Conservation (phyloP, 352 stramenopile species). For the Globisporangium spiculum region DNA sequence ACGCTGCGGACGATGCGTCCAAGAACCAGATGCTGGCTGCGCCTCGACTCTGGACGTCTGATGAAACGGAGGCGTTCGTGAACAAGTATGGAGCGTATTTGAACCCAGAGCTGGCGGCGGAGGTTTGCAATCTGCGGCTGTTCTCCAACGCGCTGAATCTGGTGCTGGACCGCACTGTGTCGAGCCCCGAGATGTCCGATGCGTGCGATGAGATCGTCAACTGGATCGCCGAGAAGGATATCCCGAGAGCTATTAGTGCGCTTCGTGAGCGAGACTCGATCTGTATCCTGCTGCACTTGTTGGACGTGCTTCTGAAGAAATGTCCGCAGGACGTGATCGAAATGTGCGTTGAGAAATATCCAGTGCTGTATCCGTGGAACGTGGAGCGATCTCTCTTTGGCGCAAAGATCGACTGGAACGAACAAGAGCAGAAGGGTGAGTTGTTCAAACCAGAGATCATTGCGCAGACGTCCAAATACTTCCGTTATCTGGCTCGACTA, state of each 20-base stretch:
- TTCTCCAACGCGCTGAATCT: constrained; percentile 64
- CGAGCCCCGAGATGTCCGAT: constrained; percentile 73
- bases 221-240: constrained; percentile 69
- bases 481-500: constrained; percentile 64
- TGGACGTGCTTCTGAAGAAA: constrained; percentile 83
- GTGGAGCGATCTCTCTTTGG: constrained; percentile 79
- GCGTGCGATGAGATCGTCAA: constrained; percentile 78
- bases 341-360: constrained; percentile 68
- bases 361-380: constrained; percentile 76
- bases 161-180: constrained; percentile 76
- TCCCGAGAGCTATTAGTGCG: constrained; percentile 35
- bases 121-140: constrained; percentile 71
- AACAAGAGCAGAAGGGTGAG: constrained; percentile 28
- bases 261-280: constrained; percentile 62
- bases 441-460: constrained; percentile 38
- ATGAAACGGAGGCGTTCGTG: constrained; percentile 70
- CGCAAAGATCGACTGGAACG: constrained; percentile 34
- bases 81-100: constrained; percentile 83
- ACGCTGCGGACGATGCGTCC: constrained; percentile 10
- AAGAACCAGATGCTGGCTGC: constrained; percentile 15
- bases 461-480: constrained; percentile 61
- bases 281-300: constrained; percentile 69
- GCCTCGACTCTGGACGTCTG: constrained; percentile 26
- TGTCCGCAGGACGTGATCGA: constrained; percentile 66
- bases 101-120: constrained; percentile 75